A percentile compares a stretch with the other conserved stretches of the same genome.
Conservation (phyloP, 1,139 yeast genomes). For the Petasospora rhodanensis region DNA sequence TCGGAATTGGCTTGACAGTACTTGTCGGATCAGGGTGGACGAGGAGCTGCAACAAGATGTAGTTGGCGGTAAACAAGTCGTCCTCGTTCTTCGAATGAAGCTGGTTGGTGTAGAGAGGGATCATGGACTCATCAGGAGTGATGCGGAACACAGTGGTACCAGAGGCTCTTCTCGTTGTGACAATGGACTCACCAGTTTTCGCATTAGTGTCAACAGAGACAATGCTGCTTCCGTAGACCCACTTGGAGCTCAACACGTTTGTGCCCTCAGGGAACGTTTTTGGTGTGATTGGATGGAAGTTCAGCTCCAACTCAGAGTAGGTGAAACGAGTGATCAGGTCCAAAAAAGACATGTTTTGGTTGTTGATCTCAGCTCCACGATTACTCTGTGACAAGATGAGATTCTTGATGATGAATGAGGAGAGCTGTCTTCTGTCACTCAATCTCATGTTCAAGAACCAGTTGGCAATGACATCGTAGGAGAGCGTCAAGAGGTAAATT, state of each 20-base stretch:
- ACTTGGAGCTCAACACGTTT: slow-evolving; percentile 36
- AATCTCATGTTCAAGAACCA: slow-evolving; percentile 70
- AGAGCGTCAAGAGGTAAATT: slow-evolving; percentile 56
- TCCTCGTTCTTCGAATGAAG: slow-evolving; percentile 18
- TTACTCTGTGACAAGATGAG: slow-evolving; percentile 43
- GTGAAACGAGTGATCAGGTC: slow-evolving; percentile 70
- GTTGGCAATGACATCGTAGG: slow-evolving; percentile 63
- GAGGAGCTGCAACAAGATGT: slow-evolving; percentile 38
- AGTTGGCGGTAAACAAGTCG: slow-evolving; percentile 36
- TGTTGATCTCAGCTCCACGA: slow-evolving; percentile 36
- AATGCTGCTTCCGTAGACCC: slow-evolving; percentile 62
- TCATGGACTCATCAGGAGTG: slow-evolving; percentile 38
- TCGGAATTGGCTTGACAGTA: slow-evolving; percentile 33
- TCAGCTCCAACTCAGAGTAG: slow-evolving; percentile 58
- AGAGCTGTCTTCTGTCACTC: slow-evolving; percentile 52
- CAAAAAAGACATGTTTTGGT: slow-evolving; percentile 57
- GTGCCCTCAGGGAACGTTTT: slow-evolving; percentile 26
- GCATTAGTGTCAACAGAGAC: slow-evolving; percentile 53
- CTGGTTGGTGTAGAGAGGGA: slow-evolving; percentile 32
- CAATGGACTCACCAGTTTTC: slow-evolving; percentile 47
- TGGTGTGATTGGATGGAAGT: slow-evolving; percentile 32
- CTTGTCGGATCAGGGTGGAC: slow-evolving; percentile 23
- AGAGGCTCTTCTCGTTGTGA: slow-evolving; percentile 62
- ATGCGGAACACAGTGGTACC: slow-evolving; percentile 51
- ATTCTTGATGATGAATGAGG: slow-evolving; percentile 60